Evolutionary conservation across 176 grass and related monocot genomes (phyloP), one percentile per base, ranked within the genome.

Genomic region (Phyllostachys edulis): DNA sequence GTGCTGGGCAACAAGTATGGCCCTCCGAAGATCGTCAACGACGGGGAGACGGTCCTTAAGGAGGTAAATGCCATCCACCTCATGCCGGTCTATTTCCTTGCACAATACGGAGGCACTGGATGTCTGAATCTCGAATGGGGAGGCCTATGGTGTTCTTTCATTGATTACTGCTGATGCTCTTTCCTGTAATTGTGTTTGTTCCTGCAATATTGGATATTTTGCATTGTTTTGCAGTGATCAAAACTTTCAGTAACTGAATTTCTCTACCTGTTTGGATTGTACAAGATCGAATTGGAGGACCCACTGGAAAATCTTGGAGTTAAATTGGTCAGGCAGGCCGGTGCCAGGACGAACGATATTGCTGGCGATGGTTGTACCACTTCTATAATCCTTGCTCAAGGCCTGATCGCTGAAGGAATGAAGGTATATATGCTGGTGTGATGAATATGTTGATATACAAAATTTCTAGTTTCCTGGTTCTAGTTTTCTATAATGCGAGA

Each of bases 301-400:
- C 92, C 95, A 4, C 72, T 98, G 75, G 92, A 98, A 86, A 98
- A 95, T 90, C 89, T 98, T 64, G 95, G 95, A 68, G 95, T 98
- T 37, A 95, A 98, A 69, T 88, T 98, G 80, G 89, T 98, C 70
- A 90, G 92, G 29, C 95, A 98, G 83, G 95, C 95, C 14, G 91
- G 95, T 14, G 95, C 95, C 78, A 98, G 64, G 73, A 95, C 91
- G 34, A 98, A 95, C 26, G 88, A 88, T 80, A 75, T 98, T 80
- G 91, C 95, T 36, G 95, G 95, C 57, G 95, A 98, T 90, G 95
- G 95, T 23, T 98, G 80, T 85, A 98, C 95, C 20, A 98, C 92
- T 71, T 98, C 91, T 29, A 98, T 98, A 77, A 90, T 95, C 92
- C 95, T 98, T 63, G 89, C 95, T 80, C 92, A 82, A 78, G 95